Evolutionary conservation across 371 early-diverging fungal species (phyloP), one percentile per base, ranked within the genome.

Genomic region (Cokeromyces recurvatus): DNA sequence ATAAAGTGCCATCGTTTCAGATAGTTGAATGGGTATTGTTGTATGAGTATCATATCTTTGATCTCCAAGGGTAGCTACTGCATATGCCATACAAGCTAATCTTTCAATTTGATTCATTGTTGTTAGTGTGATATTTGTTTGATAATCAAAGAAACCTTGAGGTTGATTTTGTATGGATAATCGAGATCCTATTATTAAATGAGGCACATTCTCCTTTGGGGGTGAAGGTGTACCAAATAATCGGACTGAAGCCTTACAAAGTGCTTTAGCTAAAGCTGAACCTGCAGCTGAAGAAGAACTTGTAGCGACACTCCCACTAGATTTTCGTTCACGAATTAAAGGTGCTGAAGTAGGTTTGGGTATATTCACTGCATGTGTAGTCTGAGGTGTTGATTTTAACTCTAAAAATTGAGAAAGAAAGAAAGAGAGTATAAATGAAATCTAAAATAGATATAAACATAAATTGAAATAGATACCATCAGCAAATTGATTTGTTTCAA

Each of bases 401-500:
- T 38, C n/a, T n/a, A n/a, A n/a, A n/a, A n/a, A n/a, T n/a, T n/a
- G n/a, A n/a, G n/a, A n/a, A n/a, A n/a, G n/a, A n/a, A n/a, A n/a
- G n/a, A n/a, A n/a, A n/a, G n/a, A n/a, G n/a, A n/a, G n/a, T n/a
- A n/a, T n/a, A n/a, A n/a, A n/a, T n/a, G n/a, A n/a, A n/a, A n/a
- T n/a, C n/a, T n/a, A n/a, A n/a, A n/a, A n/a, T n/a, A n/a, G n/a
- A n/a, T n/a, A n/a, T n/a, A n/a, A n/a, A n/a, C n/a, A n/a, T n/a
- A n/a, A n/a, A n/a, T n/a, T n/a, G n/a, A n/a, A n/a, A n/a, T n/a
- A n/a, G n/a, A 38, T 75, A 78, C 86, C 87, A 65, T 92, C 92
- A 2, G 93, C 94, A 49, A 91, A 75, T 58, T 77, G 88, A 55
- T 95, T 92, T 41, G 90, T 85, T 54, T 94, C 92, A 14, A 94